Conservation (phyloP, 2,329 filamentous ascomycete genomes). For the Trichoderma aggressivum region DNA sequence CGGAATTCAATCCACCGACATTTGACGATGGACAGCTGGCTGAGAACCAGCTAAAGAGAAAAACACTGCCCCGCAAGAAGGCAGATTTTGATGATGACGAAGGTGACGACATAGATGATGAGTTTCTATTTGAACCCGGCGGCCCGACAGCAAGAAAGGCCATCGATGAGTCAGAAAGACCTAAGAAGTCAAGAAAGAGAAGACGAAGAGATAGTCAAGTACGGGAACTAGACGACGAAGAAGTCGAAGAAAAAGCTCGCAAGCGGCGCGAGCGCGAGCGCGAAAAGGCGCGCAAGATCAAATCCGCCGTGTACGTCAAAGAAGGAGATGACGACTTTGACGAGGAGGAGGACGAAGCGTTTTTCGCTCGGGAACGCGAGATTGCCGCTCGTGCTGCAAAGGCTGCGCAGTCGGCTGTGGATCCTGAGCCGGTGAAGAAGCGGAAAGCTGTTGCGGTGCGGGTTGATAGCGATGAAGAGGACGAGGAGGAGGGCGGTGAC, state of each 20-base stretch:
- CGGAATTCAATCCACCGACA: slow-evolving; percentile 72
- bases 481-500: slow-evolving; percentile 25
- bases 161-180: slow-evolving; percentile 56
- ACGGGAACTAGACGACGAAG: slow-evolving; percentile 55
- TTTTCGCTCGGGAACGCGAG: slow-evolving; percentile 68
- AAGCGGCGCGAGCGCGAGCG: slow-evolving; percentile 63
- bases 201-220: slow-evolving; percentile 48
- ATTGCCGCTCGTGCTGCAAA: slow-evolving; percentile 54
- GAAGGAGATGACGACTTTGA: slow-evolving; percentile 89
- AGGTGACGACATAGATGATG: slow-evolving; percentile 47
- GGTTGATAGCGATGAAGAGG: slow-evolving; percentile 30
- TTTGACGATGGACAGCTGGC: slow-evolving; percentile 74
- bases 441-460: slow-evolving; percentile 28
- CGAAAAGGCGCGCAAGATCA: slow-evolving; percentile 77
- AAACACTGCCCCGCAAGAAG: slow-evolving; percentile 52
- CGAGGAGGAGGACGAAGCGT: slow-evolving; percentile 63
- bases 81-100: slow-evolving; percentile 68
- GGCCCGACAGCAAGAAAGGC: slow-evolving; percentile 58
- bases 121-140: slow-evolving; percentile 65
- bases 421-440: slow-evolving; percentile 26
- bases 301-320: slow-evolving; percentile 77
- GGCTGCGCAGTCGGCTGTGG: slow-evolving; percentile 29
- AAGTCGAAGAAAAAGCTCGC: slow-evolving; percentile 61
- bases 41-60: slow-evolving; percentile 75
- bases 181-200: slow-evolving; percentile 38